Conservation (phyloP, 2,329 filamentous ascomycete species). For the Penicillium sp. region DNA sequence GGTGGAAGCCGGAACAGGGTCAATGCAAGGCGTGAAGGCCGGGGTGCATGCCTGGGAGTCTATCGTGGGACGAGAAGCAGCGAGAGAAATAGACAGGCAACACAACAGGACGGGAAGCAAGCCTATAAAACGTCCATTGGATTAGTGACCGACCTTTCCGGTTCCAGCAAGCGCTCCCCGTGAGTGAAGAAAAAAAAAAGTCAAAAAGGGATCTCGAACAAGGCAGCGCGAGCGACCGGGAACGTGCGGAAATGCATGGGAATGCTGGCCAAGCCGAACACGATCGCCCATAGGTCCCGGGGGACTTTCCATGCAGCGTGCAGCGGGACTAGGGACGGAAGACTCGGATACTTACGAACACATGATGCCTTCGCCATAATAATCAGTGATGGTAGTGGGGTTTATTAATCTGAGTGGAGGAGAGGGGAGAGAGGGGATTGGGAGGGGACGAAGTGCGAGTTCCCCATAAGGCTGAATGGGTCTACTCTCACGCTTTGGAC, state of each 20-base stretch:
- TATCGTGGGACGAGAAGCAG: constrained; percentile 19
- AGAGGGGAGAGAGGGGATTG: background rate
- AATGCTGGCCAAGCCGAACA: constrained; percentile 26
- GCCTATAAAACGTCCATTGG: constrained; percentile 13
- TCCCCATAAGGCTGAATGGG: too few relatives aligned
- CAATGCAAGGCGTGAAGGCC: constrained; percentile 17
- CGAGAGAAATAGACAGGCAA: constrained; percentile 11
- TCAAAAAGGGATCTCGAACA: constrained; percentile 9
- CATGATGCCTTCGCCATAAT: constrained; percentile 18
- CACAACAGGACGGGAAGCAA: constrained; percentile 12
- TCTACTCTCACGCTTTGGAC: background rate
- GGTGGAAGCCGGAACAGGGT: constrained; percentile 11
- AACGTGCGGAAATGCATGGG: constrained; percentile 25
- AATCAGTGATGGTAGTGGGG: constrained; percentile 9
- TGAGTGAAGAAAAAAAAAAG: constrained; percentile 7
- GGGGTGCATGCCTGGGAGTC: constrained; percentile 15
- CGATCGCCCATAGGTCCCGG: constrained; percentile 12
- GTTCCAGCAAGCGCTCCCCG: constrained; percentile 7
- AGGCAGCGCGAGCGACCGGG: constrained; percentile 24
- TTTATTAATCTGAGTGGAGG: background rate
- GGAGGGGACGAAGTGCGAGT: background rate
- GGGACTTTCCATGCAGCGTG: constrained; percentile 4
- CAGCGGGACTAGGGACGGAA: constrained; percentile 14
- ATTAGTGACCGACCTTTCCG: constrained; percentile 7
- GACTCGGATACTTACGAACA: constrained; percentile 20